A percentile compares a stretch with the other conserved stretches of the same genome.
phyloP scores from a whole-genome alignment of 805 yeast genomes.

The Cyberlindnera bimundalis region DNA sequence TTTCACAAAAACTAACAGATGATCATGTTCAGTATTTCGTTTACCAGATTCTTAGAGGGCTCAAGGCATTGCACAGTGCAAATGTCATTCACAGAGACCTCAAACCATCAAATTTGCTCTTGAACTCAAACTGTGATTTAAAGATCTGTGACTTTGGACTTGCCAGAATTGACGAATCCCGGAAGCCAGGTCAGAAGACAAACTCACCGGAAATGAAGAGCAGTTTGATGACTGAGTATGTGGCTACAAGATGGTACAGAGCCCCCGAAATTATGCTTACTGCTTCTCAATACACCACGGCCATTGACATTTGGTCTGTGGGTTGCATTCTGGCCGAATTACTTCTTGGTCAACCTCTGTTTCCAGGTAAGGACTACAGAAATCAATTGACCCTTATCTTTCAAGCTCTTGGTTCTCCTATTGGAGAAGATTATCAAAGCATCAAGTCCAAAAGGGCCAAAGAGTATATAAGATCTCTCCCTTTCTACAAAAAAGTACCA shows the following conservation, averaged over 20 bases:
- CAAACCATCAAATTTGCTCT: conserved; percentile 81
- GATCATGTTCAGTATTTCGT: conserved; percentile 93
- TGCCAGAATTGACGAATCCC: conserved; percentile 50
- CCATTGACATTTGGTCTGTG: conserved; percentile 95
- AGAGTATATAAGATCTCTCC: conserved; percentile 80
- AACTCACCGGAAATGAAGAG: conserved; percentile 59
- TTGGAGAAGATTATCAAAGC: conserved; percentile 68
- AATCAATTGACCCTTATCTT: conserved; percentile 84
- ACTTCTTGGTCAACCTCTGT: conserved; percentile 79
- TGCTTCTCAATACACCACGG: conserved; percentile 88
- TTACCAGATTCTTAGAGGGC: conserved; percentile 85
- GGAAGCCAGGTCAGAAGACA: conserved; percentile 30
- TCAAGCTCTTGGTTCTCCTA: conserved; percentile 85
- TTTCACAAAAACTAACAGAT: conserved; percentile 79
- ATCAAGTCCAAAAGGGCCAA: conserved; percentile 81
- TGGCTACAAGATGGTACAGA: conserved; percentile 96
- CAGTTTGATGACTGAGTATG: conserved; percentile 93
- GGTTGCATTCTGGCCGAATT: conserved; percentile 95
- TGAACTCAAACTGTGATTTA: conserved; percentile 90
- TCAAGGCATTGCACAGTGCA: conserved; percentile 90
- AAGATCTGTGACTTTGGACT: conserved; percentile 94
- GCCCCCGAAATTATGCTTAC: conserved; percentile 98
- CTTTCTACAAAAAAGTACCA: conserved; percentile 61
- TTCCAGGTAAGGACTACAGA: conserved; percentile 93
- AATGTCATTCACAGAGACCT: conserved; percentile 91